These are phyloP conservation scores for Phallus indusiatus DNA, from an alignment of 768 basidiomycete species.

Conservation along the genomic window DNA sequence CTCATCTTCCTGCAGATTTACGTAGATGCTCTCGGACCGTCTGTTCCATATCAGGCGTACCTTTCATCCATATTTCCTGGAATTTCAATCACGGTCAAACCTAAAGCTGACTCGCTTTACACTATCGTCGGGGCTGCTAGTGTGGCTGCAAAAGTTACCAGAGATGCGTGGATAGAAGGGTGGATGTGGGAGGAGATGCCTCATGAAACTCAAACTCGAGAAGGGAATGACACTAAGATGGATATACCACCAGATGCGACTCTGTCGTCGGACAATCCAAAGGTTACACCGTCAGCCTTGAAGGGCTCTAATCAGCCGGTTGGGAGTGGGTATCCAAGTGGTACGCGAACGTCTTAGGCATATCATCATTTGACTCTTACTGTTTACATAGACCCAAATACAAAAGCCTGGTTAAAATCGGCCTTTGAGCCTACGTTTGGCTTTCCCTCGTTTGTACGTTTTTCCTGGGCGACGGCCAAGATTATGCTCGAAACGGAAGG, in stretches of 20 bases:
- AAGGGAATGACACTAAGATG: slow-evolving; percentile 11
- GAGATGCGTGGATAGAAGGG: slow-evolving; percentile 80
- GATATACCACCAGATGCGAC: too few species aligned
- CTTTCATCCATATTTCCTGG: slow-evolving; percentile 74
- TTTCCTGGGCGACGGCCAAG: slow-evolving; percentile 94
- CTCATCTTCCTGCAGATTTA: slow-evolving; percentile 49
- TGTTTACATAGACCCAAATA: slow-evolving; percentile 67
- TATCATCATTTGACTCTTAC: background rate
- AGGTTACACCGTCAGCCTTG: too few species aligned
- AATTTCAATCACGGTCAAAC: slow-evolving; percentile 79
- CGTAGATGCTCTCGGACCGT: slow-evolving; percentile 90
- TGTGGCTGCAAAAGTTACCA: slow-evolving; percentile 95
- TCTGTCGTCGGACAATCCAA: too few species aligned
- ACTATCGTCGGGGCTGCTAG: slow-evolving; percentile 97
- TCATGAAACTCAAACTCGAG: background rate
- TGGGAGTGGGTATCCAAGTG: slow-evolving; percentile 81
- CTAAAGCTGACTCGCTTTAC: slow-evolving; percentile 92
- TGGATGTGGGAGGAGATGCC: slow-evolving; percentile 74
- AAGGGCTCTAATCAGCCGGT: slow-evolving; percentile 18
- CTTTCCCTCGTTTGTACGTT: slow-evolving; percentile 80
- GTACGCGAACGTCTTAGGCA: background rate
- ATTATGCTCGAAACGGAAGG: slow-evolving; percentile 72
- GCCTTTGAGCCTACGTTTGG: slow-evolving; percentile 86
- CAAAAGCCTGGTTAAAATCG: slow-evolving; percentile 72
- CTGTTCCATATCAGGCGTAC: slow-evolving; percentile 75